These are phyloP conservation scores for Mortierella sp. DNA, from an alignment of 371 early-diverging fungal genomes.

Conservation along the genomic window DNA sequence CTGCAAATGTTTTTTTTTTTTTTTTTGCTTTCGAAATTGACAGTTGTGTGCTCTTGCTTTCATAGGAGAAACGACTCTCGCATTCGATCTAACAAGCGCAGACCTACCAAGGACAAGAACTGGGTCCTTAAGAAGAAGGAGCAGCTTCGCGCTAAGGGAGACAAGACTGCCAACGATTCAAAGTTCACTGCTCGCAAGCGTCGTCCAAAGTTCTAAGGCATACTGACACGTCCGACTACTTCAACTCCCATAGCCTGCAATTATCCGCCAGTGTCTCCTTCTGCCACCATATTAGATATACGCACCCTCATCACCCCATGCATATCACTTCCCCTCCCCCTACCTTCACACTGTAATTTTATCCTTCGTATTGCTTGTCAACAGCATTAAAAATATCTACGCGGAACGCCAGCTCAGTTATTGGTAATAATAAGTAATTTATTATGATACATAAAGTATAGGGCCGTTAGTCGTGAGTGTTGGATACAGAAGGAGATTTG, in stretches of 20 bases:
- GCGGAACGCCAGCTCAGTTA: too few relatives aligned
- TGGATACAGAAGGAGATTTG: not conserved
- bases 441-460: too few relatives aligned
- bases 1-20: too few relatives aligned
- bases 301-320: not conserved
- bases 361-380: not conserved
- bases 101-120: slow-evolving; percentile 83
- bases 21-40: not conserved
- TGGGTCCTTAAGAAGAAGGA: slow-evolving; percentile 96
- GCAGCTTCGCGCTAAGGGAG: slow-evolving; percentile 84
- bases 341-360: slow-evolving; percentile 19
- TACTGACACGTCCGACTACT: too few relatives aligned
- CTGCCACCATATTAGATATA: not conserved
- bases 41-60: not conserved
- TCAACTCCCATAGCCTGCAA: too few relatives aligned
- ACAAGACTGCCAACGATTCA: slow-evolving; percentile 91
- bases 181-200: slow-evolving; percentile 97
- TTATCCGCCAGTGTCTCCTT: not conserved
- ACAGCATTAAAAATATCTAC: slow-evolving; percentile 7
- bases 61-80: slow-evolving; percentile 54
- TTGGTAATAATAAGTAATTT: too few relatives aligned
- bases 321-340: not conserved
- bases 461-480: not conserved
- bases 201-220: slow-evolving; percentile 76
- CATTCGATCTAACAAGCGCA: slow-evolving; percentile 62